Conservation (phyloP, 192 early-diverging fungal species). For the Backusella psychrophila region DNA sequence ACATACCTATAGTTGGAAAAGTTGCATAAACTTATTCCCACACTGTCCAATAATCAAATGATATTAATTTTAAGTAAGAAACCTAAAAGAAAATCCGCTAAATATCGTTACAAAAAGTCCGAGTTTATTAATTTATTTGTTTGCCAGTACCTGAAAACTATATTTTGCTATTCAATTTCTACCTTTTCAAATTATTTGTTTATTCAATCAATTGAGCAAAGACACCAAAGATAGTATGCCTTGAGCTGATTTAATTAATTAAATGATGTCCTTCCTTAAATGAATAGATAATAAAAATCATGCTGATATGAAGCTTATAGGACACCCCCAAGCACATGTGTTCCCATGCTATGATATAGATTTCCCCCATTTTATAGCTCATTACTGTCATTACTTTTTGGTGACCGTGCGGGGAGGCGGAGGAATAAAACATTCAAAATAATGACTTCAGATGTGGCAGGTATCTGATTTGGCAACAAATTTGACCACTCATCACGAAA, state of each 20-base stretch:
- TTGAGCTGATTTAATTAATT: neutral
- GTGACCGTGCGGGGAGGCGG: constrained; percentile 3
- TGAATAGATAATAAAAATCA: neutral
- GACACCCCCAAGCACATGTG: neutral
- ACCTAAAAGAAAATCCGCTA: neutral
- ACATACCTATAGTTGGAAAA: neutral
- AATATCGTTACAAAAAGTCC: neutral
- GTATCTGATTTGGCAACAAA: constrained; percentile 8
- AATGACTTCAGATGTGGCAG: neutral
- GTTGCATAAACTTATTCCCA: neutral
- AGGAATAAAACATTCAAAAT: neutral
- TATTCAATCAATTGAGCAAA: neutral
- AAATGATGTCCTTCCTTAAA: neutral
- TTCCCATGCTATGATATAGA: neutral
- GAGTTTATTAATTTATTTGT: neutral
- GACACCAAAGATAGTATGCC: neutral
- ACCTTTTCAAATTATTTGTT: neutral
- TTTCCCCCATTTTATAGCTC: neutral
- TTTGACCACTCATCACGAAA: constrained; percentile 12
- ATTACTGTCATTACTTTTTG: neutral
- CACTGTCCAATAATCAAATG: constrained; percentile 1
- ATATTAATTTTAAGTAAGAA: neutral
- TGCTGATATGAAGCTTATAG: neutral
- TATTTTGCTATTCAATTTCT: neutral
- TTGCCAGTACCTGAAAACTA: neutral